Conservation (phyloP, 176 grass and related monocot species). For the Oropetium thomaeum region DNA sequence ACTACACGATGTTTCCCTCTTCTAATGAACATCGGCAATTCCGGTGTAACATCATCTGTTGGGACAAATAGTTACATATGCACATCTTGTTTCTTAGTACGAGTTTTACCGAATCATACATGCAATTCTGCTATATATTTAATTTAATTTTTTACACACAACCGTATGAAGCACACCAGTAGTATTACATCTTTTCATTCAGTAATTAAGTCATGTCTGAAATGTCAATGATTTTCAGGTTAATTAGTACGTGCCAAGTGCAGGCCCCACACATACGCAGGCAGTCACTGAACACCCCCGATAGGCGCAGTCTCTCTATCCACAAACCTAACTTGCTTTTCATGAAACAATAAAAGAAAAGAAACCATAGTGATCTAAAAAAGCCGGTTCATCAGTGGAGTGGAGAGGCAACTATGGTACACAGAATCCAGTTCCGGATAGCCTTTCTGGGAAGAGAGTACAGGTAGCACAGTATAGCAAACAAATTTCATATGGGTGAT, state of each 20-base stretch:
- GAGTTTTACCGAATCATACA: neutral
- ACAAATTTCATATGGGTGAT: conserved; percentile 15
- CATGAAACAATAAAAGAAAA: neutral
- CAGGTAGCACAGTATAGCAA: conserved; percentile 9
- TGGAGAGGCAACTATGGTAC: conserved; percentile 22
- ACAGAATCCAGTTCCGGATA: conserved; percentile 29
- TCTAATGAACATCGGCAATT: neutral
- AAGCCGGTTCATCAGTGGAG: conserved; percentile 22
- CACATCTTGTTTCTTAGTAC: neutral
- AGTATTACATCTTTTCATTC: neutral
- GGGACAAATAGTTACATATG: neutral
- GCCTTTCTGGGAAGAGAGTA: conserved; percentile 31
- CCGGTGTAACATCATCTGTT: neutral
- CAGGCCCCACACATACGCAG: conserved; percentile 3
- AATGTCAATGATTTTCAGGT: conserved; percentile 16
- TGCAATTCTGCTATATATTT: neutral
- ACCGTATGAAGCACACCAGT: neutral
- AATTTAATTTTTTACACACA: neutral
- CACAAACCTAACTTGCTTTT: conserved; percentile 29
- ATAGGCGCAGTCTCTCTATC: conserved; percentile 23
- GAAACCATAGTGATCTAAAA: neutral
- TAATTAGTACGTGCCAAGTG: neutral
- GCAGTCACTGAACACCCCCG: neutral
- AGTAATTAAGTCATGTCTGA: neutral
- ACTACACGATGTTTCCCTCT: neutral